Base-by-base conservation (phyloP, 148 eudicot genomes). In the Fallopia convolvulus region DNA sequence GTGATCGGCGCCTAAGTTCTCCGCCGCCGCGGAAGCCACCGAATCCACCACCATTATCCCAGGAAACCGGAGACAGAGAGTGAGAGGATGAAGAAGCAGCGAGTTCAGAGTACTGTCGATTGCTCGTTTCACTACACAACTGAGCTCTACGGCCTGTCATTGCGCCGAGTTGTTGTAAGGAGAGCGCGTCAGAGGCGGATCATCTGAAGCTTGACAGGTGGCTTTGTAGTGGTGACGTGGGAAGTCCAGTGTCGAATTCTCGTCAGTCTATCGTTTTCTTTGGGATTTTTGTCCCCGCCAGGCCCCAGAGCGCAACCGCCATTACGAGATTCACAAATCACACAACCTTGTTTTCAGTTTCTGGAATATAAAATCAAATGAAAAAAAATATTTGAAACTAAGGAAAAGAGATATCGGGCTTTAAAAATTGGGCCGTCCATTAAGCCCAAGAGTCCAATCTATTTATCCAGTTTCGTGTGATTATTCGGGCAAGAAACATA, bases 1-100 rank as follows among this genome's bases (percentile, higher is more conserved):
- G 80, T 92, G 91, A 20, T 72, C 87, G 63, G 78, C 80, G 50
- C 79, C 85, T 56, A 50, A 39, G 20, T 75, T 75, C 40, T 53
- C 42, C 47, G 20, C 41, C 61, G 76, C 39, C 74, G 44, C 40
- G 9, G 36, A 39, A 47, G 50, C 50, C 50, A 2, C 50, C 14
- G 50, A 2, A 3, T 47, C 50, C 14, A 50, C 56, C 20, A 17
- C 39, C 70, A 63, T 63, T 4, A 30, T 13, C 65, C 0, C n/a
- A 55, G 61, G 61, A n/a, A 55, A 55, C 23, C 23, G 5, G 61
- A 55, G 61, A 55, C 9, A 9, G 21, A 58, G 32, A 58, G 13
- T 6, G 70, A 0, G 61, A n/a, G 4, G 60, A 18, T 0, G 17
- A 18, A 26, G 70, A 63, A 30, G 21, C 9, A 12, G 17, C 70